phyloP scores from a whole-genome alignment of 257 asterid species.

The Solanum acaule region DNA sequence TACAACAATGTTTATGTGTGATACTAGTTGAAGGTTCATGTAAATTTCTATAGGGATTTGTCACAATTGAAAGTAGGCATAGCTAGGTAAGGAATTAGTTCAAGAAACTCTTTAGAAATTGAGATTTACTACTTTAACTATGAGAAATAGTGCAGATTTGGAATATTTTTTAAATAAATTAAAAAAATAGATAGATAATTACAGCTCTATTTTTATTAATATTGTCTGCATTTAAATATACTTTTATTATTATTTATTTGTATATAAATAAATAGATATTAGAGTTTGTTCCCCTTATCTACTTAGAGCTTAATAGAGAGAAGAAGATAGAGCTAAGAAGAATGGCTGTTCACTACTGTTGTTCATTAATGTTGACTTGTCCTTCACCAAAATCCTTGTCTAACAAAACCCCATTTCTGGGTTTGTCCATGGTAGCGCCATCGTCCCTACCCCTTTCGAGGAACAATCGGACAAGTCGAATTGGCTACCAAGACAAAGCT shows the following conservation, averaged over 20 bases:
- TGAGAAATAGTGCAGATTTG: too few relatives aligned
- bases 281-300: not conserved
- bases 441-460: not conserved
- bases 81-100: too few relatives aligned
- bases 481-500: conserved; percentile 51
- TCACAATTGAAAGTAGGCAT: too few relatives aligned
- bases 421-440: conserved; percentile 22
- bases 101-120: too few relatives aligned
- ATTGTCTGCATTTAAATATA: not conserved
- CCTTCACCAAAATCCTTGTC: conserved; percentile 20
- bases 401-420: conserved; percentile 50
- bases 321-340: not conserved
- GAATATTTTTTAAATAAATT: too few relatives aligned
- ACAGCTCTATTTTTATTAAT: too few relatives aligned
- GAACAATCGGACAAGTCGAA: conserved; percentile 14
- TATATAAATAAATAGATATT: not conserved
- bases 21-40: too few relatives aligned
- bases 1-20: too few relatives aligned
- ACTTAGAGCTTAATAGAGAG: not conserved
- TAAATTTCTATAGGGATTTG: too few relatives aligned
- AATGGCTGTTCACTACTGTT: not conserved
- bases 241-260: too few relatives aligned
- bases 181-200: too few relatives aligned
- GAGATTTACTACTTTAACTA: too few relatives aligned
- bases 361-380: not conserved